Evolutionary conservation across 2,329 filamentous ascomycete species (phyloP).

Genomic region (Alternaria sp.): DNA sequence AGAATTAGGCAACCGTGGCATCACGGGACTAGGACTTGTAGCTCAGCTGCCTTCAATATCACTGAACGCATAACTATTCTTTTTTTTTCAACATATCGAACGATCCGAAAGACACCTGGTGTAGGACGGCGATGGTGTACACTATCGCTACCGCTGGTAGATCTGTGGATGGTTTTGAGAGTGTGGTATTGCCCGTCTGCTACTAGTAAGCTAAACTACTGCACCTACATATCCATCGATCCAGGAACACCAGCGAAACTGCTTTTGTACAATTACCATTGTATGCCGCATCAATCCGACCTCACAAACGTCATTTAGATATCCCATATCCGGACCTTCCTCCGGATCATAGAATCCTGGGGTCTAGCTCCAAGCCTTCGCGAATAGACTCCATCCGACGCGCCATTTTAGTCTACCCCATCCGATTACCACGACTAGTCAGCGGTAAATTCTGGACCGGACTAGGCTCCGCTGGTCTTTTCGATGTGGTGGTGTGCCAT

Average conservation of each 20-base stretch:
- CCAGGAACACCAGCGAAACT: not conserved
- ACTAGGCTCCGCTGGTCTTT: not conserved
- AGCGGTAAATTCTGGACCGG: not conserved
- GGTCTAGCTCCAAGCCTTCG: not conserved
- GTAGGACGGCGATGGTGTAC: not conserved
- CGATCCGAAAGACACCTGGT: not conserved
- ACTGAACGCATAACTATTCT: too few relatives aligned
- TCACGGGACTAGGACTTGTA: not conserved
- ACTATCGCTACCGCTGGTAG: not conserved
- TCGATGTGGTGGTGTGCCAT: not conserved
- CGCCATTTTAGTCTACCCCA: not conserved
- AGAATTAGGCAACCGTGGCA: not conserved
- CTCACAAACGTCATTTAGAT: not conserved
- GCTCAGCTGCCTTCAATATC: not conserved
- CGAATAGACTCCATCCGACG: not conserved
- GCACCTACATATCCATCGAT: not conserved
- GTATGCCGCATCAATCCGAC: not conserved
- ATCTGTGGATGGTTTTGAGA: not conserved
- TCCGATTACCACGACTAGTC: not conserved
- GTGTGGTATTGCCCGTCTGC: too few relatives aligned
- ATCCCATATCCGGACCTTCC: not conserved
- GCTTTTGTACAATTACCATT: rapidly evolving
- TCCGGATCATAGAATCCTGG: not conserved
- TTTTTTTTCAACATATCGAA: too few relatives aligned
- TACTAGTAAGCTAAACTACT: not conserved